These are phyloP conservation scores for Scheffersomyces titani DNA, from an alignment of 1,139 yeast genomes.

Conservation along the genomic window DNA sequence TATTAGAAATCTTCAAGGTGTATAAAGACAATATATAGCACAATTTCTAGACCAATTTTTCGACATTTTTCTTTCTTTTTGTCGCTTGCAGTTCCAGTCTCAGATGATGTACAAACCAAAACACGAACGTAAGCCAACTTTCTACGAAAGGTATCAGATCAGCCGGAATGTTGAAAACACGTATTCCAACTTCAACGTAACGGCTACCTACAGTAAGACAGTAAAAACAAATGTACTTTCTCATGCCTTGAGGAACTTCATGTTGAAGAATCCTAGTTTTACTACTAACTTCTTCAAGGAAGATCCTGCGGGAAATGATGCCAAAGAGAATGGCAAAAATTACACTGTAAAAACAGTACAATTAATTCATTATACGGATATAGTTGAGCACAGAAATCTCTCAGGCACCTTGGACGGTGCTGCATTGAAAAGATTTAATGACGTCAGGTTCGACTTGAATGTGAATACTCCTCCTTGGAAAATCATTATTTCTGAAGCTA, in stretches of 20 bases:
- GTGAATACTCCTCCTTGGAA: conserved; percentile 31
- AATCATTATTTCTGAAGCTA: conserved; percentile 21
- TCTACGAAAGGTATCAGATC: conserved; percentile 28
- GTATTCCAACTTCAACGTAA: conserved; percentile 32
- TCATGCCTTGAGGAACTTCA: conserved; percentile 21
- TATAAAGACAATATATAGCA: neutral
- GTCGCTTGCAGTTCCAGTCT: neutral
- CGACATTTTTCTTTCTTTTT: neutral
- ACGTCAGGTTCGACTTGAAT: conserved; percentile 16
- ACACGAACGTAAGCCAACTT: conserved; percentile 2
- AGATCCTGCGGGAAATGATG: conserved; percentile 10
- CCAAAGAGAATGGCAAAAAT: conserved; percentile 15
- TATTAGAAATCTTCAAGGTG: neutral
- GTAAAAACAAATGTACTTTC: conserved; percentile 22
- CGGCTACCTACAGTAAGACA: conserved; percentile 22
- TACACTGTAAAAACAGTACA: conserved; percentile 20
- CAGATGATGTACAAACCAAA: neutral
- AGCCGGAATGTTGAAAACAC: conserved; percentile 22
- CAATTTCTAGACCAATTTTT: neutral
- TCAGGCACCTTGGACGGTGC: conserved; percentile 16
- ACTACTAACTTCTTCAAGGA: conserved; percentile 19
- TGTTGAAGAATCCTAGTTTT: conserved; percentile 23
- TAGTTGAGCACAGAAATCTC: conserved; percentile 19
- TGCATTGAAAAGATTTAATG: conserved; percentile 17
- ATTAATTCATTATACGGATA: conserved; percentile 23